Evolutionary conservation across 208 protist genomes (phyloP).

Genomic region (Acanthamoeba quina): DNA sequence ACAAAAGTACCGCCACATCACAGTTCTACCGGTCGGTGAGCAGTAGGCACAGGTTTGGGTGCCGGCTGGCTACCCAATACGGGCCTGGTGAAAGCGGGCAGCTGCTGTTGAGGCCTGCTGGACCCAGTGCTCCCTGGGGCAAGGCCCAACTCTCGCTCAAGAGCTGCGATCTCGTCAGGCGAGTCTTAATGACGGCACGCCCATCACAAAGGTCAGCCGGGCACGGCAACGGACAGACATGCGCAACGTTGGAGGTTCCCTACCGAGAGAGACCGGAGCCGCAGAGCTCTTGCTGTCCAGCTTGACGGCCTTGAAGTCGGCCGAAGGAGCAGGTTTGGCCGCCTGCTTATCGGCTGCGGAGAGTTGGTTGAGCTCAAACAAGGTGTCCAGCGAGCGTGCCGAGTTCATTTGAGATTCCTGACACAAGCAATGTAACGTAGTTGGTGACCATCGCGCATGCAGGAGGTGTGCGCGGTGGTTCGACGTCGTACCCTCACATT

Average conservation of each 20-base stretch:
- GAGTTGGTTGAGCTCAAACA: constrained; percentile 3
- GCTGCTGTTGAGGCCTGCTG: background rate
- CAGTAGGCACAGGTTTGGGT: background rate
- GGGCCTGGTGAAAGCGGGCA: background rate
- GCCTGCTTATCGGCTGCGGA: background rate
- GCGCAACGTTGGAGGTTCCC: background rate
- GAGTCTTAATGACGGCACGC: background rate
- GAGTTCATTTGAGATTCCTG: constrained; percentile 6
- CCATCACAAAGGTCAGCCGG: too few species aligned
- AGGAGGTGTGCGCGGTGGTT: background rate
- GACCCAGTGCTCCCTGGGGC: background rate
- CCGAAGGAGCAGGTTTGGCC: background rate
- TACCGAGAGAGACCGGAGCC: background rate
- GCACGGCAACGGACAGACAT: too few species aligned
- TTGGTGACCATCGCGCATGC: background rate
- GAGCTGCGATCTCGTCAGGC: background rate
- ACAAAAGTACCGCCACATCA: background rate
- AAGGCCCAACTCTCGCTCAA: constrained; percentile 13
- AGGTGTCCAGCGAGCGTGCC: background rate
- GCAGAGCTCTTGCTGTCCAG: background rate
- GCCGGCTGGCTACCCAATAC: background rate
- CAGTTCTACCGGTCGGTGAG: background rate
- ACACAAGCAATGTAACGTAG: too few species aligned
- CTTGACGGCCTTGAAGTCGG: background rate
- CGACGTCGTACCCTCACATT: background rate